Base-by-base conservation (phyloP, 2,329 filamentous ascomycete genomes). In the Neurospora sp. region DNA sequence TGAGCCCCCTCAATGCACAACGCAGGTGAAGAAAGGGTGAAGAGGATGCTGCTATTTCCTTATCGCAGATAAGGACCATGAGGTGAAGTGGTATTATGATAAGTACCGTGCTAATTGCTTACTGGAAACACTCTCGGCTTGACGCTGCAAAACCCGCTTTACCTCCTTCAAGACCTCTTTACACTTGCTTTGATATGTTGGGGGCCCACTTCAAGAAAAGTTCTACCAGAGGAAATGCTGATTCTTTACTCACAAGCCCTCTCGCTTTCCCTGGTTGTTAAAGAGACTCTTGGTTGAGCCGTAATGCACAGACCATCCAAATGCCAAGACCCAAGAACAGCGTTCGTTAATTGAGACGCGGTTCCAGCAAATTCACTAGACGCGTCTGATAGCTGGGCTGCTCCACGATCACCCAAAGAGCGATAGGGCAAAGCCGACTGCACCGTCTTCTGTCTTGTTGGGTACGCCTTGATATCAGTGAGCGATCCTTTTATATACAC, bases 261-360 rank as follows among this genome's bases (percentile, higher is more conserved):
- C 8, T 23, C 6, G 6, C 19, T 28, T 52, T 19, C 5, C 8
- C 11, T 28, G 1, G 19, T 2, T 57, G 52, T 8, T 36, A 69
- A 12, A 69, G 52, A 2, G 68, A 66, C 5, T 66, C 71, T 4
- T 70, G 57, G 4, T 69, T 67, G 11, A 69, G 40, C 3, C 66
- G 69, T 1, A 66, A 70, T 2, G 68, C 69, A 68, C 71, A 72
- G 40, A 72, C 62, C 15, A 67, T 36, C 11, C 68, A 12, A 37
- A 72, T 72, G 57, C 36, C 23, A 62, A 62, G 52, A 62, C 15
- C 3, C 23, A 17, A n/a, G 52, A 19, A 46, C 8, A 46, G 52
- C 12, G 28, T 57, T 57, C 43, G 19, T 23, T 62, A 62, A 62
- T 36, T 62, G 28, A 62, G 52, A 62, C 52, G 52, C 52, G 52